These are phyloP conservation scores for Trichocladium uniseriatum DNA, from an alignment of 495 filamentous ascomycete species.

Conservation along the genomic window DNA sequence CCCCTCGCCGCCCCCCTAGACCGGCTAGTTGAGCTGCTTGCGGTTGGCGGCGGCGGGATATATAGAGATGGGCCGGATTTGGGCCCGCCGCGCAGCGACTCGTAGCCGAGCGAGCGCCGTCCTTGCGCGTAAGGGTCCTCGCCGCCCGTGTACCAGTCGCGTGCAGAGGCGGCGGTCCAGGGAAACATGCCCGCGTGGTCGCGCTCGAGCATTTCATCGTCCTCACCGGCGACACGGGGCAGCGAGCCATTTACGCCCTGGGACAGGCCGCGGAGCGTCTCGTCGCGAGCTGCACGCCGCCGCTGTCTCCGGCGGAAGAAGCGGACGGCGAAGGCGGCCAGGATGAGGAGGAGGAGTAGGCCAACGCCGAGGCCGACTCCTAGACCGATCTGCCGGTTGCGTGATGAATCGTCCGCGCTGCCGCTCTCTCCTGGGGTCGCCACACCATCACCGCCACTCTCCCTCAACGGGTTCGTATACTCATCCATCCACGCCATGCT, in stretches of 20 bases:
- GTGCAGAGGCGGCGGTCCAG: conserved; percentile 20
- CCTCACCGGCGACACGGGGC: conserved; percentile 11
- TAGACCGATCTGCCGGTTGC: conserved; percentile 36
- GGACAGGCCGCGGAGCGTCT: conserved; percentile 30
- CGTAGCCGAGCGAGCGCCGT: conserved; percentile 35
- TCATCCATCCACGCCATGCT: conserved; percentile 58
- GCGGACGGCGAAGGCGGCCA: conserved; percentile 21
- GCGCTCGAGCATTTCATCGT: conserved; percentile 54
- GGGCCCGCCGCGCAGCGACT: conserved; percentile 27
- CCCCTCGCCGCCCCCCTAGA: conserved; percentile 19
- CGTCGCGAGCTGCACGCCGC: conserved; percentile 28
- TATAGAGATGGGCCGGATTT: conserved; percentile 4
- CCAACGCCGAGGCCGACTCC: conserved; percentile 65
- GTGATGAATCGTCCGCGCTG: not conserved
- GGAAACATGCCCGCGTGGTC: conserved; percentile 26
- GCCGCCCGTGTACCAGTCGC: conserved; percentile 36
- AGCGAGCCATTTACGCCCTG: conserved; percentile 31
- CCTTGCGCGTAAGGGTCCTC: conserved; percentile 33
- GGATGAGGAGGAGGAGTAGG: conserved; percentile 41
- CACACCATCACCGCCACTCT: not conserved
- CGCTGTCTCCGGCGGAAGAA: conserved; percentile 50
- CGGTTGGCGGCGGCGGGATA: conserved; percentile 15
- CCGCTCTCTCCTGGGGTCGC: not conserved
- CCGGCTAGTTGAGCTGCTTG: conserved; percentile 5
- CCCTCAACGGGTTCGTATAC: conserved; percentile 43